Percentiles rank a stretch among this genome's conserved stretches.
Evolutionary conservation across 108 stramenopile species (phyloP).

Genomic region (Parmales sp.): DNA sequence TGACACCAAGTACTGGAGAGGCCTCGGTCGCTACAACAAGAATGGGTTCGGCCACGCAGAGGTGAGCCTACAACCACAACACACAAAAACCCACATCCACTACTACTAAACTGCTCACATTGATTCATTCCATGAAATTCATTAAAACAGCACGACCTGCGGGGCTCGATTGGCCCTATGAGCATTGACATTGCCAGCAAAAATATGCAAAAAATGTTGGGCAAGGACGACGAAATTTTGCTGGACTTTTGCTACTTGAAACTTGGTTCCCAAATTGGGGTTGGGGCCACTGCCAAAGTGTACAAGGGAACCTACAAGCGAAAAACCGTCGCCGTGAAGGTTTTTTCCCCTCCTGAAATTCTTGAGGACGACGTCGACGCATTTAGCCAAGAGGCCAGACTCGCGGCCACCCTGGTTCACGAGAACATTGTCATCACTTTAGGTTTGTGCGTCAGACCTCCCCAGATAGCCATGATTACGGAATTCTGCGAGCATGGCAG

Average conservation of each 20-base stretch:
- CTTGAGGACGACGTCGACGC: conserved; percentile 13
- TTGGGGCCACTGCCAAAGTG: conserved; percentile 19
- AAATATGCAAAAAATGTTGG: conserved; percentile 13
- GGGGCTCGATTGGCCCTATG: no score
- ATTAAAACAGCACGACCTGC: no score
- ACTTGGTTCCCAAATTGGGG: conserved; percentile 10
- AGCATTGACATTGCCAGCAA: neutral
- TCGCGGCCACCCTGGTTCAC: conserved; percentile 16
- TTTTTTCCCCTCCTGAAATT: conserved; percentile 23
- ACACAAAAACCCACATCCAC: no score
- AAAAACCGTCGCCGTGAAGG: conserved; percentile 20
- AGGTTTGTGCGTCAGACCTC: conserved; percentile 25
- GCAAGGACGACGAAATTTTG: neutral
- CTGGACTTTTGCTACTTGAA: conserved; percentile 15
- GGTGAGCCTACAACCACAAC: no score
- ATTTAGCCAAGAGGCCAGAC: conserved; percentile 13
- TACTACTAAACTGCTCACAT: no score
- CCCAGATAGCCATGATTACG: conserved; percentile 14
- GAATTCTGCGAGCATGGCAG: conserved; percentile 24
- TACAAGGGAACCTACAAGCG: conserved; percentile 4
- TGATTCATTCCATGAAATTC: no score
- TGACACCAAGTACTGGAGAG: conserved; percentile 31
- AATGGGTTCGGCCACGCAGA: neutral
- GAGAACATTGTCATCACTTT: conserved; percentile 11
- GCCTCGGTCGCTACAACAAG: conserved; percentile 20